Conservation (phyloP, 2,329 filamentous ascomycete species). For the Phoma sp. region DNA sequence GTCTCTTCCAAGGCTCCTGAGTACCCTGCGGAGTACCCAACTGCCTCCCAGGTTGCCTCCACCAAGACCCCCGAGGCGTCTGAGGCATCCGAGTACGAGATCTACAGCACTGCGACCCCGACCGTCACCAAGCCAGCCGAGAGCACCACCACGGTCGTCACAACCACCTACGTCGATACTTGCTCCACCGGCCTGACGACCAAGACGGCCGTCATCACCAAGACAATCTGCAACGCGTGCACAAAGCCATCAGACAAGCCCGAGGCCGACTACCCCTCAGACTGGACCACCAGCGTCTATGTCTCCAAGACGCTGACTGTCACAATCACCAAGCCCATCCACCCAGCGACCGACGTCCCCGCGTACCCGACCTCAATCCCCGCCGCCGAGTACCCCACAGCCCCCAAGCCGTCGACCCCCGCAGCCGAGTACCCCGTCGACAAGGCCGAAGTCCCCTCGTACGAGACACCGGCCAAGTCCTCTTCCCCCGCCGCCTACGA, state of each 20-base stretch:
- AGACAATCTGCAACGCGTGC: constrained; percentile 35
- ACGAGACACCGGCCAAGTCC: constrained; percentile 10
- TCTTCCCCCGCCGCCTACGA: constrained; percentile 2
- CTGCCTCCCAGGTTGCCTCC: background rate
- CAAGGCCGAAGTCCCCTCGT: constrained; percentile 19
- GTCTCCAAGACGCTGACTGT: constrained; percentile 39
- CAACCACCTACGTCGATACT: constrained; percentile 43
- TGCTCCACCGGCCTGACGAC: constrained; percentile 47
- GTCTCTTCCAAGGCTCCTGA: constrained; percentile 15
- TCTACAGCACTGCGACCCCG: constrained; percentile 12
- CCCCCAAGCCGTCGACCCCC: constrained; percentile 19
- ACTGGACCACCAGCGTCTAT: constrained; percentile 43
- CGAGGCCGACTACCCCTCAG: constrained; percentile 30
- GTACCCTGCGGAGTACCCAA: constrained; percentile 18
- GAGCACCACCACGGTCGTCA: constrained; percentile 18
- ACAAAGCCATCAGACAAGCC: constrained; percentile 26
- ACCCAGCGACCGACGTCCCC: constrained; percentile 25
- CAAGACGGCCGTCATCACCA: constrained; percentile 38
- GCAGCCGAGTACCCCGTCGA: constrained; percentile 14
- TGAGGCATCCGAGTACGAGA: constrained; percentile 9
- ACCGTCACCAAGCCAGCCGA: constrained; percentile 15
- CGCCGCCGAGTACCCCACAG: constrained; percentile 13
- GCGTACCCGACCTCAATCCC: constrained; percentile 19
- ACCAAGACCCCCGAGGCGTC: constrained; percentile 4
- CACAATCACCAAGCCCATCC: constrained; percentile 41